These are phyloP conservation scores for Peniophora sp. DNA, from an alignment of 1,284 basidiomycete species.

Conservation along the genomic window DNA sequence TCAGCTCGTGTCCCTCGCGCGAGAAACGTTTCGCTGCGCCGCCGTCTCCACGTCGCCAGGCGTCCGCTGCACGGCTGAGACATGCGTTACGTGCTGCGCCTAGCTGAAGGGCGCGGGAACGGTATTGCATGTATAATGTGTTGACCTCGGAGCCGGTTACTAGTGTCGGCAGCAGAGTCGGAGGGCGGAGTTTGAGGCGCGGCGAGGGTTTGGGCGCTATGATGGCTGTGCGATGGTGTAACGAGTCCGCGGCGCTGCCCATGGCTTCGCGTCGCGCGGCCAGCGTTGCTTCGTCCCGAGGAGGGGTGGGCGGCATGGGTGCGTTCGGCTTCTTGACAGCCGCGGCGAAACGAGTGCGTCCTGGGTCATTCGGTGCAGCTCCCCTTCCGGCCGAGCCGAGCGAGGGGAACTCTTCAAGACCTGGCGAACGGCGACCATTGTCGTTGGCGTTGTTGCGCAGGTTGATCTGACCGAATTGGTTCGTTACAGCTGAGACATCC, in stretches of 20 bases:
- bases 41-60: constrained; percentile 90
- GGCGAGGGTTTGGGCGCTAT: constrained; percentile 81
- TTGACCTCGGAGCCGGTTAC: constrained; percentile 76
- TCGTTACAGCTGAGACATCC: constrained; percentile 57
- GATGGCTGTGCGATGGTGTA: constrained; percentile 59
- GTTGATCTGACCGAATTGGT: constrained; percentile 55
- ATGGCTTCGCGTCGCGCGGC: constrained; percentile 49
- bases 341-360: constrained; percentile 76
- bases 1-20: constrained; percentile 88
- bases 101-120: constrained; percentile 79
- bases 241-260: constrained; percentile 47
- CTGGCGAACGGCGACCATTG: constrained; percentile 31
- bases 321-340: constrained; percentile 65
- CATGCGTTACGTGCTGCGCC: constrained; percentile 92
- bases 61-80: constrained; percentile 91
- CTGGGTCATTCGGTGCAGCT: constrained; percentile 55
- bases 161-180: constrained; percentile 82
- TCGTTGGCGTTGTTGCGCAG: constrained; percentile 39
- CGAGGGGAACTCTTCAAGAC: constrained; percentile 84
- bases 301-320: constrained; percentile 10
- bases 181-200: constrained; percentile 75
- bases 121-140: constrained; percentile 81
- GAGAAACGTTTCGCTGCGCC: constrained; percentile 92
- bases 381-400: constrained; percentile 38
- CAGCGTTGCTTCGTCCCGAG: constrained; percentile 27